phyloP scores from a whole-genome alignment of 768 basidiomycete genomes.

The Mycena rosella region DNA sequence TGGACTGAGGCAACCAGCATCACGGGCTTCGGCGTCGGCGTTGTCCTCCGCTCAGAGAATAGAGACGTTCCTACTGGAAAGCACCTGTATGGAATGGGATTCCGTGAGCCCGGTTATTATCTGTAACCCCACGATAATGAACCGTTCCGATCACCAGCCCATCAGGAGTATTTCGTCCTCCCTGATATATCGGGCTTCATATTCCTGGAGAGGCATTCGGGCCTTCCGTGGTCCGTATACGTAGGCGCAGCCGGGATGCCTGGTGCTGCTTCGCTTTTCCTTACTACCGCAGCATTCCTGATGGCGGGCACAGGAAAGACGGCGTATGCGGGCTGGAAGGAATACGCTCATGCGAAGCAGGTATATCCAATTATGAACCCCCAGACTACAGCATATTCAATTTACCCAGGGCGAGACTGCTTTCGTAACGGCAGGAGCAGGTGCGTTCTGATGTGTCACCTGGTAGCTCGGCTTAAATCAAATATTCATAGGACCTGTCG shows the following conservation, averaged over 20 bases:
- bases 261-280: background rate
- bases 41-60: too few relatives aligned
- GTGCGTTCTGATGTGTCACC: background rate
- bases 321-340: slow-evolving; percentile 44
- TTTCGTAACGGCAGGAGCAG: slow-evolving; percentile 4
- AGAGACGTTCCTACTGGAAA: too few relatives aligned
- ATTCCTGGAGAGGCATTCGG: background rate
- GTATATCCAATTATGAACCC: too few relatives aligned
- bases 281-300: background rate
- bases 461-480: too few relatives aligned
- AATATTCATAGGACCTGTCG: too few relatives aligned
- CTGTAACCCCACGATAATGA: too few relatives aligned
- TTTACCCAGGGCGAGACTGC: slow-evolving; percentile 16
- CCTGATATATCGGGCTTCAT: background rate
- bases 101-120: too few relatives aligned
- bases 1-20: too few relatives aligned
- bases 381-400: too few relatives aligned
- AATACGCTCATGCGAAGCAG: slow-evolving; percentile 33
- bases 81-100: too few relatives aligned
- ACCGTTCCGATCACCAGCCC: too few relatives aligned
- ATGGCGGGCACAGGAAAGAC: slow-evolving; percentile 38
- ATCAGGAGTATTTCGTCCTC: background rate
- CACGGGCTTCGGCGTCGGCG: too few relatives aligned
- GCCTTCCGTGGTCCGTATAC: background rate
- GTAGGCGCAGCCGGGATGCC: background rate